Base-by-base conservation (phyloP, 306 rosid genomes). In the Betula pendula region DNA sequence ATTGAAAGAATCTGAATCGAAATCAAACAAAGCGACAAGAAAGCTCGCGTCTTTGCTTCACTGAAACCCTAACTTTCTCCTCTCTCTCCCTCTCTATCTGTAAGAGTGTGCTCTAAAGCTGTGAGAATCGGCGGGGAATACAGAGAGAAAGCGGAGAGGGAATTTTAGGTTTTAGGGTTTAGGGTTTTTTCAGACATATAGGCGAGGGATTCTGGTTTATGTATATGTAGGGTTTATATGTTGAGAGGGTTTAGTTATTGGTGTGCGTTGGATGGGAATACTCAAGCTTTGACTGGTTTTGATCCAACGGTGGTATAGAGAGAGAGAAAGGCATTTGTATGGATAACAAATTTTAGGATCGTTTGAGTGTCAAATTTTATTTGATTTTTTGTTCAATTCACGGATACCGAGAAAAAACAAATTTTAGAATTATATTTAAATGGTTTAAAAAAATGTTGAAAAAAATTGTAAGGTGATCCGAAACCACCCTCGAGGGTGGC, bases 1-100 rank as follows among this genome's bases (percentile, higher is more conserved):
- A 95, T 92, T 33, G 83, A 40, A n/a, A 71, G 62, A 47, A 62
- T 14, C 60, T 6, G 38, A 77, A 52, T 33, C 8, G 10, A 38
- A 35, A 65, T 3, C 47, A 4, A 12, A 12, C 15, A 22, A 56
- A 24, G 11, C 2, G 11, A 56, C 63, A 22, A 56, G 14, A 56
- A 56, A 24, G 13, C 4, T 11, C 63, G 7, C 5, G 2, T 12
- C n/a, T 65, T 65, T 0, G 15, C 43, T 24, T 42, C 31, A 8
- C 33, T 15, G 29, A 68, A 78, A 22, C 60, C 38, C 73, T 52
- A 24, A 9, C 22, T 42, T n/a, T n/a, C n/a, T n/a, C n/a, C n/a
- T n/a, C n/a, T n/a, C n/a, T n/a, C n/a, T n/a, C n/a, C n/a, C 33
- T 29, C 33, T 65, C 29, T 12, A 12, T 22, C 63, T 56, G 12